Percentiles rank a stretch among this genome's conserved stretches.
Evolutionary conservation across 2,329 filamentous ascomycete species (phyloP).

Genomic region (Fusarium humuli): DNA sequence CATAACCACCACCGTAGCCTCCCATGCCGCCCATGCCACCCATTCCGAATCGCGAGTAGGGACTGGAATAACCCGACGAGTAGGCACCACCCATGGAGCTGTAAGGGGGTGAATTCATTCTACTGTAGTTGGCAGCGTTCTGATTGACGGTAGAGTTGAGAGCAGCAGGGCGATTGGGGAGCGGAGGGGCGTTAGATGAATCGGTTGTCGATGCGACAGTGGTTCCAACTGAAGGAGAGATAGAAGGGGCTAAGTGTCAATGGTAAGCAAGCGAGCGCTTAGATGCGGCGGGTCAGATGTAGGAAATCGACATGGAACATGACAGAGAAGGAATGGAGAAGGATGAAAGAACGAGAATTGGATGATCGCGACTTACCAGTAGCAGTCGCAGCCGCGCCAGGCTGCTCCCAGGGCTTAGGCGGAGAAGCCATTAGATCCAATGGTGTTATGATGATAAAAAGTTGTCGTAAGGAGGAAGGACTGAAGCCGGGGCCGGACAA

Average conservation of each 20-base stretch:
- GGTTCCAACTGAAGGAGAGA: slow-evolving; percentile 57
- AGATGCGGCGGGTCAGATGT: slow-evolving; percentile 7
- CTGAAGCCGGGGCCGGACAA: slow-evolving; percentile 11
- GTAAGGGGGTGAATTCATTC: slow-evolving; percentile 66
- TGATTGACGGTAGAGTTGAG: slow-evolving; percentile 85
- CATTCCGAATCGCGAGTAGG: slow-evolving; percentile 58
- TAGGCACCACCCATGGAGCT: slow-evolving; percentile 59
- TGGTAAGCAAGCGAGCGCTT: slow-evolving; percentile 45
- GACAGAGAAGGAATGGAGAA: slow-evolving; percentile 4
- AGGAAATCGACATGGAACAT: neutral
- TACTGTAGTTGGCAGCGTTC: slow-evolving; percentile 86
- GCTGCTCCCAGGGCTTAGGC: slow-evolving; percentile 96
- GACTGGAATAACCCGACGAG: slow-evolving; percentile 55
- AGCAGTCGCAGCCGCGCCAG: slow-evolving; percentile 68
- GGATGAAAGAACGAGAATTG: neutral
- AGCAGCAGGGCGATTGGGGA: slow-evolving; percentile 84
- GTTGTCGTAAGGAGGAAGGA: slow-evolving; percentile 19
- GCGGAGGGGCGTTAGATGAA: slow-evolving; percentile 67
- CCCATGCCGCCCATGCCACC: slow-evolving; percentile 24
- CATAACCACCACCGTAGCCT: slow-evolving; percentile 26
- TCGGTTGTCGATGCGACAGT: slow-evolving; percentile 53
- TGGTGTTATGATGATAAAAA: slow-evolving; percentile 46
- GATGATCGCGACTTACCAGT: slow-evolving; percentile 58
- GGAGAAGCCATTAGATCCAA: slow-evolving; percentile 72
- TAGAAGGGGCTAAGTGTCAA: slow-evolving; percentile 51